These are phyloP conservation scores for Solanum virginianum DNA, from an alignment of 257 asterid species.

Conservation along the genomic window DNA sequence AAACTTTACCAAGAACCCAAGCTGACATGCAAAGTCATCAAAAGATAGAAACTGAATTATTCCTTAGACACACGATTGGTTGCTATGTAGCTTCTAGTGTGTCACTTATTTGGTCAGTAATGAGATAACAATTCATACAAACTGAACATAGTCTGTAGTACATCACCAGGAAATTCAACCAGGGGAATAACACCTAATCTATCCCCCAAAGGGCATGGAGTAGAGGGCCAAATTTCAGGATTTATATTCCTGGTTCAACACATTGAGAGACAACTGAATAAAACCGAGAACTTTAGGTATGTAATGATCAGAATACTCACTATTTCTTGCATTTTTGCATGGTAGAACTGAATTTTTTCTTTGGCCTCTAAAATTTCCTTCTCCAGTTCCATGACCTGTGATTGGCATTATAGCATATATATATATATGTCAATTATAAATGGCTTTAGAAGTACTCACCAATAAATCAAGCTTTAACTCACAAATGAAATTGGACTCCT, in stretches of 20 bases:
- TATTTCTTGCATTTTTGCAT: conserved; percentile 92
- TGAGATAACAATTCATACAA: not conserved
- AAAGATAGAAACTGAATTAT: not conserved
- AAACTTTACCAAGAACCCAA: not conserved
- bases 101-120: not conserved
- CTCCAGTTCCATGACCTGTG: conserved; percentile 90
- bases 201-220: not conserved
- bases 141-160: not conserved
- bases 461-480: not conserved
- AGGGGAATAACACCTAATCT: not conserved
- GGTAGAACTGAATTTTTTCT: conserved; percentile 82
- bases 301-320: conserved; percentile 36
- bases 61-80: not conserved
- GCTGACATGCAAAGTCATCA: not conserved
- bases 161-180: not conserved
- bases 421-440: not conserved
- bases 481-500: not conserved
- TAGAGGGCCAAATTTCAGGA: not conserved
- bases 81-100: not conserved
- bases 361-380: conserved; percentile 84
- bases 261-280: not conserved
- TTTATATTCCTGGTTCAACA: not conserved
- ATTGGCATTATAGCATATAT: not conserved
- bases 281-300: not conserved
- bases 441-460: not conserved